Evolutionary conservation across 75 land plant species (phyloP).

Genomic region (Adiantum capillusveneris): DNA sequence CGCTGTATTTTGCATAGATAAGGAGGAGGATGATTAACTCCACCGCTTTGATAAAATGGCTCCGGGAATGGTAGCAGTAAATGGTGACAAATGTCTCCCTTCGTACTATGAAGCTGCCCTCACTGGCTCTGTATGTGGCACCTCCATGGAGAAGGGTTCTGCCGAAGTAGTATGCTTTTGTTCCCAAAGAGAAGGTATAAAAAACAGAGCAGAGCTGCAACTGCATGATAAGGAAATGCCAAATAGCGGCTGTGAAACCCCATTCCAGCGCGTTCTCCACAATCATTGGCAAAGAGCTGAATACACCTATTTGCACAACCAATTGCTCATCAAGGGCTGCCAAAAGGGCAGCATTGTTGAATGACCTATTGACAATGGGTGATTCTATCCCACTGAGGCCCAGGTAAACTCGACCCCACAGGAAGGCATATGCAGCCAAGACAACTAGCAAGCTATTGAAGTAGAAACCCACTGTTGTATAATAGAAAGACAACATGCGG

Average conservation of each 20-base stretch:
- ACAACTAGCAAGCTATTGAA: conserved; percentile 75
- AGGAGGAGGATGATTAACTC: conserved; percentile 71
- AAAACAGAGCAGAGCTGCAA: conserved; percentile 85
- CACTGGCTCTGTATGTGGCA: conserved; percentile 88
- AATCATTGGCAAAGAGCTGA: conserved; percentile 90
- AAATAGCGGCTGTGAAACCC: conserved; percentile 61
- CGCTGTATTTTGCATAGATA: conserved; percentile 56
- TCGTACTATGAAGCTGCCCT: conserved; percentile 88
- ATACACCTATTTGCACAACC: conserved; percentile 75
- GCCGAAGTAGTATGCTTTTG: conserved; percentile 76
- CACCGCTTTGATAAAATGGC: conserved; percentile 83
- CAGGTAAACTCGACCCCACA: conserved; percentile 84
- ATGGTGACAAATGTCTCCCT: conserved; percentile 78
- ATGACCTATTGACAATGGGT: conserved; percentile 21
- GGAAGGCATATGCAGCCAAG: conserved; percentile 81
- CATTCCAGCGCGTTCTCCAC: conserved; percentile 77
- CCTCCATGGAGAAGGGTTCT: conserved; percentile 95
- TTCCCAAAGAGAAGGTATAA: conserved; percentile 91
- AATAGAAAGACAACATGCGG: conserved; percentile 83
- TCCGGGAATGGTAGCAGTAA: conserved; percentile 75
- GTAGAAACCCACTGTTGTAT: conserved; percentile 84
- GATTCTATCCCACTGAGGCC: conserved; percentile 75
- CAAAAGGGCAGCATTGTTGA: conserved; percentile 55
- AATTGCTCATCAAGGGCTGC: conserved; percentile 82
- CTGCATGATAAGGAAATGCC: conserved; percentile 89